A percentile compares a stretch with the other conserved stretches of the same genome.
These are phyloP conservation scores for sunflower (Helianthus annuus) DNA, from an alignment of 129 eudicot genomes.

Conservation along the genomic window HanXRQr2.0-SUNRISE NC_035438.2:19427945-19428444, in stretches of 20 bases:
- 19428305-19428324: background rate
- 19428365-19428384: too few species aligned
- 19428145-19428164: slow-evolving; percentile 11
- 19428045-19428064: slow-evolving; percentile 73
- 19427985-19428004: slow-evolving; percentile 60
- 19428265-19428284: background rate
- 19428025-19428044: slow-evolving; percentile 51
- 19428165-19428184: slow-evolving; percentile 29
- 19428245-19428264: background rate
- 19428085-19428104: slow-evolving; percentile 58
- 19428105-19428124: slow-evolving; percentile 50
- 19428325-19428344: background rate
- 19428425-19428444: too few species aligned
- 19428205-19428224: background rate
- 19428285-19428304: background rate
- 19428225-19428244: background rate
- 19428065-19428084: slow-evolving; percentile 76
- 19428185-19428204: slow-evolving; percentile 28
- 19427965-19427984: slow-evolving; percentile 72
- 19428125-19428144: slow-evolving; percentile 77
- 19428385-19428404: too few species aligned
- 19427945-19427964: slow-evolving; percentile 58
- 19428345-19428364: too few species aligned
- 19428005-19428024: slow-evolving; percentile 39
- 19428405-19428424: too few species aligned